A percentile compares a stretch with the other conserved stretches of the same genome.
These are phyloP conservation scores for Apophysomyces variabilis DNA, from an alignment of 371 early-diverging fungal genomes.

Conservation along the genomic window DNA sequence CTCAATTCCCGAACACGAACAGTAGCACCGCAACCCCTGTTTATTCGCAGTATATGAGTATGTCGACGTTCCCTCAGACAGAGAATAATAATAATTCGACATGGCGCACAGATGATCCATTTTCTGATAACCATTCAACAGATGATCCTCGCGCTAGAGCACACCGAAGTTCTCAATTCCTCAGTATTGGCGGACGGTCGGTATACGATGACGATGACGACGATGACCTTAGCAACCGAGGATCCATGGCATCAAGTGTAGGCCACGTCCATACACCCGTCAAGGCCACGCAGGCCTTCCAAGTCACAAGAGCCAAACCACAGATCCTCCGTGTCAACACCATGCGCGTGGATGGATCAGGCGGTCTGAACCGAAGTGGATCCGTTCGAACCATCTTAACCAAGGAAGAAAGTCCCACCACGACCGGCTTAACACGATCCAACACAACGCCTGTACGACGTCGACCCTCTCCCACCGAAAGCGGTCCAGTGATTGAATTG, in stretches of 20 bases:
- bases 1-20: neutral
- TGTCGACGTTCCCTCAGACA: slow-evolving; percentile 3
- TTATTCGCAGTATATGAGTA: slow-evolving; percentile 2
- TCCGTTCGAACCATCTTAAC: slow-evolving; percentile 36
- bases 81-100: neutral
- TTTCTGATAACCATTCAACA: slow-evolving; percentile 3
- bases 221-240: slow-evolving; percentile 22
- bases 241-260: slow-evolving; percentile 32
- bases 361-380: slow-evolving; percentile 32
- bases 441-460: slow-evolving; percentile 19
- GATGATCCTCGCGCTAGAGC: neutral
- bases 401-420: slow-evolving; percentile 11
- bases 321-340: slow-evolving; percentile 55
- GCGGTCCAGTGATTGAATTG: neutral
- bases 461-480: neutral
- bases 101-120: slow-evolving; percentile 1
- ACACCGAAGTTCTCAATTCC: neutral
- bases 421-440: slow-evolving; percentile 15
- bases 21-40: neutral
- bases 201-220: slow-evolving; percentile 20
- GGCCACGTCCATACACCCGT: slow-evolving; percentile 18
- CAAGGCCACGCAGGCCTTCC: slow-evolving; percentile 40
- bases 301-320: slow-evolving; percentile 48
- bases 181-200: slow-evolving; percentile 2
- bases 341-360: slow-evolving; percentile 25